Evolutionary conservation across 148 eudicot genomes (phyloP), one percentile per base, ranked within the genome.

Genomic region (Camellia lanceoleosa): DNA sequence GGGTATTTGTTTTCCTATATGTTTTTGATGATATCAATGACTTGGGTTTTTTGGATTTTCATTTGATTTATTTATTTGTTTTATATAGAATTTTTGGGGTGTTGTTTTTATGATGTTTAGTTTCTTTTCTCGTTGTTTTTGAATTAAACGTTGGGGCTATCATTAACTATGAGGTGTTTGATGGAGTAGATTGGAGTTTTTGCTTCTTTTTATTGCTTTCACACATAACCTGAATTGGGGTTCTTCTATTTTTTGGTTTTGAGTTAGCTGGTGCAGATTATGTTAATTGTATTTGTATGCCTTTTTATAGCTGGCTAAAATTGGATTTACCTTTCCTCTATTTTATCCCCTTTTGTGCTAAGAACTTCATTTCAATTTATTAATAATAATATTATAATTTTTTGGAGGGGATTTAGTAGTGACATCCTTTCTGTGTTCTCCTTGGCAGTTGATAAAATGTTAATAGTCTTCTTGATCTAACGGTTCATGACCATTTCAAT

Each of bases 201-300:
- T 41, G 20, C 55, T 52, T 68, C 15, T 66, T 51, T 78, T 74
- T 46, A 69, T 49, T 75, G 43, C 68, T 41, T 66, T 78, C 60
- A 84, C 75, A 72, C 78, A 16, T 19, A 80, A 64, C 65, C 42
- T 80, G 86, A 80, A 69, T 47, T 77, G 79, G 63, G 76, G 67
- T 84, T 79, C 71, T 42, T 11, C 44, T 14, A 2, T 81, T 69
- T 66, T 20, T 46, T 74, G 59, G 51, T 49, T 73, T 23, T 58
- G 80, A 42, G 49, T 30, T 30, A 16, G 64, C 42, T 38, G 9
- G 42, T 30, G 38, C 1, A 30, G 38, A 20, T 15, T 63, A 16
- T 77, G 13, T 30, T 30, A 30, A 30, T 30, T 30, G 38, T 30
- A 30, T 30, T 30, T 30, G 38, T 30, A 30, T 30, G 38, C 38